Evolutionary conservation across 495 filamentous ascomycete species (phyloP).

Genomic region (Platismatia glauca): DNA sequence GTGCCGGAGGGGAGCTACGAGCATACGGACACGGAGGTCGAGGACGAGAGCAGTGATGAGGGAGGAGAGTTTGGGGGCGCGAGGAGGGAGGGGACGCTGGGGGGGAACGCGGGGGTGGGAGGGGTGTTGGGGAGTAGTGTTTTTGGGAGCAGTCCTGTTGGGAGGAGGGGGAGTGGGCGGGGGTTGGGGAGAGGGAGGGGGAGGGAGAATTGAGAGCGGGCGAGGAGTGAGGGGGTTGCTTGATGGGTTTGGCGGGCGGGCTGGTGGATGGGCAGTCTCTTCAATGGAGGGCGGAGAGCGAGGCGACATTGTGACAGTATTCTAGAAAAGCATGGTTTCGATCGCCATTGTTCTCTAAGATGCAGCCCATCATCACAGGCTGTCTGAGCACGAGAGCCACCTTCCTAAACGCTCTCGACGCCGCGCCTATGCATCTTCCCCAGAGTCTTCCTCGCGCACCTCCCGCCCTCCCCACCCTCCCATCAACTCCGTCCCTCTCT

Average conservation of each 20-base stretch:
- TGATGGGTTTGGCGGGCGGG: neutral
- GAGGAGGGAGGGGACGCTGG: conserved; percentile 4
- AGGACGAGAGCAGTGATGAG: conserved; percentile 33
- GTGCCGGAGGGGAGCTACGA: conserved; percentile 36
- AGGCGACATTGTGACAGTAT: neutral
- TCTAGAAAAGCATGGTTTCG: neutral
- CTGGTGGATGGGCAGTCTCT: neutral
- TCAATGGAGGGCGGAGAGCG: neutral
- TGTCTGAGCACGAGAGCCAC: neutral
- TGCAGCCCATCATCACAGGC: neutral
- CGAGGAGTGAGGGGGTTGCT: too few species aligned
- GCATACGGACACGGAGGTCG: conserved; percentile 38
- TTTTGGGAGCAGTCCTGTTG: conserved; percentile 23
- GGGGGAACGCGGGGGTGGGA: neutral
- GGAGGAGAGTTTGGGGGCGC: too few species aligned
- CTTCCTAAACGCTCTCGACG: neutral
- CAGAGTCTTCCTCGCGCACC: neutral
- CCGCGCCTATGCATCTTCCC: neutral
- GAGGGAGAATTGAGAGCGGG: conserved; percentile 16
- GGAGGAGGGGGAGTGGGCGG: conserved; percentile 10
- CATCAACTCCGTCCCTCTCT: too few species aligned
- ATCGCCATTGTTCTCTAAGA: too few species aligned
- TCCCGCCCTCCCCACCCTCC: neutral
- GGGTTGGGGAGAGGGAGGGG: conserved; percentile 9
- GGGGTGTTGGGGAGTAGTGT: conserved; percentile 18